A percentile compares a stretch with the other conserved stretches of the same genome.
These are phyloP conservation scores for Kurtzmaniella quercitrusa DNA, from an alignment of 1,139 yeast genomes.

Conservation along the genomic window DNA sequence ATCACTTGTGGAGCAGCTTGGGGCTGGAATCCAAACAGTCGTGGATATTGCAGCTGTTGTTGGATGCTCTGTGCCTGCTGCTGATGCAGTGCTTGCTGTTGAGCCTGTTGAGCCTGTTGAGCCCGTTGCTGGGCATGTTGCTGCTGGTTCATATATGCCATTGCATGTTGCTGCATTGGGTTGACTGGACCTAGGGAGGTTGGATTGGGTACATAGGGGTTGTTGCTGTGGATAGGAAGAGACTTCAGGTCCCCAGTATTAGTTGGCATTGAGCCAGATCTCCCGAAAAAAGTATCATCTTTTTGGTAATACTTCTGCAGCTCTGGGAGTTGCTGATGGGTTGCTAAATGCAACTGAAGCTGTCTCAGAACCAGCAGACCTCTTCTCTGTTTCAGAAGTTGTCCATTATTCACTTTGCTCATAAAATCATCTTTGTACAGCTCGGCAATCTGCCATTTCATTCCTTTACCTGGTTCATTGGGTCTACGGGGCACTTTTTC, in stretches of 20 bases:
- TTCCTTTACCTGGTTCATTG: slow-evolving; percentile 97
- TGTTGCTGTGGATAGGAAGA: slow-evolving; percentile 7
- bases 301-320: slow-evolving; percentile 27
- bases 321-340: slow-evolving; percentile 65
- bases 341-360: slow-evolving; percentile 68
- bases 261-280: slow-evolving; percentile 6
- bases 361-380: slow-evolving; percentile 79
- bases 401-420: slow-evolving; percentile 71
- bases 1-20: slow-evolving; percentile 13
- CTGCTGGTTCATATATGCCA: slow-evolving; percentile 15
- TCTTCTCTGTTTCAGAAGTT: slow-evolving; percentile 67
- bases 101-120: slow-evolving; percentile 3
- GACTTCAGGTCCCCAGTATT: slow-evolving; percentile 3
- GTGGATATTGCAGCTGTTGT: slow-evolving; percentile 6
- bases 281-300: slow-evolving; percentile 12
- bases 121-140: slow-evolving; percentile 3
- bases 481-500: slow-evolving; percentile 95
- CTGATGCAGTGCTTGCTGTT: background rate
- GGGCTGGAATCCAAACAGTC: slow-evolving; percentile 11
- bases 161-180: slow-evolving; percentile 21
- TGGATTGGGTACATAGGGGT: slow-evolving; percentile 10
- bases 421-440: slow-evolving; percentile 80
- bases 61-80: slow-evolving; percentile 6
- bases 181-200: slow-evolving; percentile 11
- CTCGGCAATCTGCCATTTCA: slow-evolving; percentile 97